phyloP scores from a whole-genome alignment of 208 protist species.

The Leishmania amazonensis region DNA sequence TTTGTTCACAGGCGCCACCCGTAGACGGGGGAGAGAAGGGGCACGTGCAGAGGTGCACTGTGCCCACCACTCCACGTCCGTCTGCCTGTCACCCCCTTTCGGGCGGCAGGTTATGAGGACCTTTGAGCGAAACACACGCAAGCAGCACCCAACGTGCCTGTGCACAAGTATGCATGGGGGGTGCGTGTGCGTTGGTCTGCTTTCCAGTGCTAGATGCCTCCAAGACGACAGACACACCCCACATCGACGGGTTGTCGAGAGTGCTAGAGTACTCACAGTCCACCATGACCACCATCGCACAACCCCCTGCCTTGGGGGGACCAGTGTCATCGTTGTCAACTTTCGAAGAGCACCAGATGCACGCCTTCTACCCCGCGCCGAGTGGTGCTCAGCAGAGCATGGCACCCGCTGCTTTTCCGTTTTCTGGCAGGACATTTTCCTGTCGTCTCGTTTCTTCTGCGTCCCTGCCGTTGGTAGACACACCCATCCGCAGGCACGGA shows the following conservation, averaged over 20 bases:
- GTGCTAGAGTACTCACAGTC: background rate
- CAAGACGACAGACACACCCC: background rate
- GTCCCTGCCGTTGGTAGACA: background rate
- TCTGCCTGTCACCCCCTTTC: background rate
- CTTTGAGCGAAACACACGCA: slow-evolving; percentile 32
- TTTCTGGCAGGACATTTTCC: no score
- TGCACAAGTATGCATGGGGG: background rate
- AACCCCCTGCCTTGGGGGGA: background rate
- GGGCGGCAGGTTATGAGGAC: slow-evolving; percentile 5
- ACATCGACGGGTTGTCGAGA: background rate
- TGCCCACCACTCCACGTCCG: slow-evolving; percentile 17
- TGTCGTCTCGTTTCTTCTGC: background rate
- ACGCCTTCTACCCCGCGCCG: background rate
- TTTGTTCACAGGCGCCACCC: no score
- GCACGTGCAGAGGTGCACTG: no score
- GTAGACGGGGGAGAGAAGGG: no score
- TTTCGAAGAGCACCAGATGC: background rate
- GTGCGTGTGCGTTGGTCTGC: background rate
- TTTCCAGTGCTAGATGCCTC: background rate
- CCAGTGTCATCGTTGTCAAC: background rate
- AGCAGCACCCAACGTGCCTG: background rate
- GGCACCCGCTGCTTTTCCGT: background rate
- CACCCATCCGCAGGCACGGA: background rate
- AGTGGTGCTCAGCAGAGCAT: background rate
- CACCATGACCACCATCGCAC: background rate